These are phyloP conservation scores for Chenopodium berlandieri DNA, from an alignment of 148 eudicot genomes.

Conservation along the genomic window DNA sequence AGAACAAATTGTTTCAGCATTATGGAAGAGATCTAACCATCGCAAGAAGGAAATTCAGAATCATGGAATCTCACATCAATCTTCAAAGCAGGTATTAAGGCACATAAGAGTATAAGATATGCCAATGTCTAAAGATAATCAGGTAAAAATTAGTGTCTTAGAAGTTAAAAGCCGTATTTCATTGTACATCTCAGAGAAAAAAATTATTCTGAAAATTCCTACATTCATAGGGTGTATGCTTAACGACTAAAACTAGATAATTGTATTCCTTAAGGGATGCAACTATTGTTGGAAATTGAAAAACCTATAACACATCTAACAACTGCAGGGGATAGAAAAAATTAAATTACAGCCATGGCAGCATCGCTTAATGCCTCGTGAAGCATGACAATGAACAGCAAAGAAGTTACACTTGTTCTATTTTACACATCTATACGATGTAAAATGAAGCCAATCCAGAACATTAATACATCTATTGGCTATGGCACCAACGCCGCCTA, in stretches of 20 bases:
- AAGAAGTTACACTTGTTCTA: slow-evolving; percentile 11
- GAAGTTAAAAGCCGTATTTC: not conserved
- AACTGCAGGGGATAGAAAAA: not conserved
- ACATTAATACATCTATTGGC: not conserved
- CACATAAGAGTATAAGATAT: no score
- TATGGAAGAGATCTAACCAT: no score
- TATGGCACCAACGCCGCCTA: slow-evolving; percentile 7
- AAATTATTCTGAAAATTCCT: not conserved
- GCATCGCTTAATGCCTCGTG: not conserved
- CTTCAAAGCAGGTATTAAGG: not conserved
- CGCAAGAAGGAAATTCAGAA: not conserved
- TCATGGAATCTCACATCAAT: not conserved
- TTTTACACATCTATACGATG: slow-evolving; percentile 23
- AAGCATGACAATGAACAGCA: slow-evolving; percentile 7
- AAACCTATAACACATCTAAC: not conserved
- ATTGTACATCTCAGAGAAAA: not conserved
- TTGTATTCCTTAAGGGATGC: not conserved
- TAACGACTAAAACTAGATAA: not conserved
- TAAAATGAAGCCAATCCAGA: slow-evolving; percentile 7
- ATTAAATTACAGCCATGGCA: not conserved
- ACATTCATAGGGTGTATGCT: not conserved
- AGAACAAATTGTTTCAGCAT: no score
- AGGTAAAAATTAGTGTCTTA: not conserved
- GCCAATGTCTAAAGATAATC: no score
- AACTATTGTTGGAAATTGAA: not conserved